Conservation (phyloP, 208 protist species). For the Leishmania arabica region DNA sequence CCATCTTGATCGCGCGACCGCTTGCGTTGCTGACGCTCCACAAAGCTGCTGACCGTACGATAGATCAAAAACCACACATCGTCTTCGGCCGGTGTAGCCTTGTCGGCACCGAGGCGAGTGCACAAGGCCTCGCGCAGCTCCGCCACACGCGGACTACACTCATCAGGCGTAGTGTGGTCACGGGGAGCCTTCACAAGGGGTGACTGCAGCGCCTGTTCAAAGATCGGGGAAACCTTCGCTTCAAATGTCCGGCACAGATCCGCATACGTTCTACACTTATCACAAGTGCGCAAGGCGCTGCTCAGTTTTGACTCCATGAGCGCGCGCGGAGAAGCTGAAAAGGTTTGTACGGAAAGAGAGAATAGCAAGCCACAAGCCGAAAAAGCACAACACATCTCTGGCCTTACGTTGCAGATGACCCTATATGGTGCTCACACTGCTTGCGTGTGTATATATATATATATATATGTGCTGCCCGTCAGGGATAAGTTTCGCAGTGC, state of each 20-base stretch:
- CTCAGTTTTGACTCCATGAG: constrained; percentile 42
- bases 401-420: not conserved
- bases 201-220: constrained; percentile 51
- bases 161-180: constrained; percentile 69
- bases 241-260: constrained; percentile 33
- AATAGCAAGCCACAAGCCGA: not conserved
- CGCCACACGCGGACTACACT: constrained; percentile 58
- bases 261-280: constrained; percentile 31
- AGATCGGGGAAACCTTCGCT: constrained; percentile 30
- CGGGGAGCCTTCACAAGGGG: constrained; percentile 49
- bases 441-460: not conserved
- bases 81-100: constrained; percentile 32
- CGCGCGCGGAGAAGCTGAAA: not conserved
- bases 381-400: not conserved
- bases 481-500: not conserved
- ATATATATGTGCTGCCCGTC: not conserved
- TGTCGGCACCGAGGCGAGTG: constrained; percentile 19
- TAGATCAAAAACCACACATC: constrained; percentile 85
- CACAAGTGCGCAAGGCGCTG: constrained; percentile 35
- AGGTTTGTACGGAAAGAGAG: not conserved
- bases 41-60: constrained; percentile 41
- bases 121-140: constrained; percentile 53
- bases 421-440: not conserved
- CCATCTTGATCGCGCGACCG: constrained; percentile 38
- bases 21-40: constrained; percentile 57